Percentiles rank a stretch among this genome's conserved stretches.
Evolutionary conservation across 148 eudicot species (phyloP).

Genomic region (Pharnaceum exiguum): DNA sequence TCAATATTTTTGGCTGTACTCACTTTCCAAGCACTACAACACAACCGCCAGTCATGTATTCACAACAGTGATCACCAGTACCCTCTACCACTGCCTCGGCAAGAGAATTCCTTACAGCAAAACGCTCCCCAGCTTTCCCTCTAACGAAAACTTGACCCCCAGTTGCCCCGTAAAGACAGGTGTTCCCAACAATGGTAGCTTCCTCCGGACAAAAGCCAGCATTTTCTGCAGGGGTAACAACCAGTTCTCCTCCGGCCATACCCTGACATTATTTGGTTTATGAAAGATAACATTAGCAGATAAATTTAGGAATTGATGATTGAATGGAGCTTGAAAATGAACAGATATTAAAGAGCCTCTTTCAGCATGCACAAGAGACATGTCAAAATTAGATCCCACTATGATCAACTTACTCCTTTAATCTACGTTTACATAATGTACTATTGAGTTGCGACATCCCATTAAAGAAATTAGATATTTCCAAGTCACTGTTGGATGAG

Average conservation of each 20-base stretch:
- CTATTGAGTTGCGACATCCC: too few species aligned
- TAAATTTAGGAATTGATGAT: background rate
- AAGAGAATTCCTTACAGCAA: constrained; percentile 96
- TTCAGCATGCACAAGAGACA: too few species aligned
- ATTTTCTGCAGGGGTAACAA: constrained; percentile 81
- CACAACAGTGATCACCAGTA: constrained; percentile 92
- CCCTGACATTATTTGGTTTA: constrained; percentile 40
- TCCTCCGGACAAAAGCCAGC: constrained; percentile 89
- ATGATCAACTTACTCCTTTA: too few species aligned
- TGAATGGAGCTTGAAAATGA: background rate
- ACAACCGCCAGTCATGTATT: constrained; percentile 99
- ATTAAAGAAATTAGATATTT: too few species aligned
- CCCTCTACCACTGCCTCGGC: constrained; percentile 98
- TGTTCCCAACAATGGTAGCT: constrained; percentile 93
- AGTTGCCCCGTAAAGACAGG: constrained; percentile 94
- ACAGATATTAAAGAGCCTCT: background rate
- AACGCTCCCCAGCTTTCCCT: constrained; percentile 99
- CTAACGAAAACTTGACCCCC: constrained; percentile 89
- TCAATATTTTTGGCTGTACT: constrained; percentile 29
- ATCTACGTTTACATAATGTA: too few species aligned
- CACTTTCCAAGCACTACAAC: constrained; percentile 93
- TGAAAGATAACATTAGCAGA: background rate
- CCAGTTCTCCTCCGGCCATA: constrained; percentile 98
- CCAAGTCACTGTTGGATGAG: too few species aligned
- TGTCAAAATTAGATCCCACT: too few species aligned